These are phyloP conservation scores for Blumeriella jaapii DNA, from an alignment of 2,329 filamentous ascomycete genomes.

Conservation along the genomic window DNA sequence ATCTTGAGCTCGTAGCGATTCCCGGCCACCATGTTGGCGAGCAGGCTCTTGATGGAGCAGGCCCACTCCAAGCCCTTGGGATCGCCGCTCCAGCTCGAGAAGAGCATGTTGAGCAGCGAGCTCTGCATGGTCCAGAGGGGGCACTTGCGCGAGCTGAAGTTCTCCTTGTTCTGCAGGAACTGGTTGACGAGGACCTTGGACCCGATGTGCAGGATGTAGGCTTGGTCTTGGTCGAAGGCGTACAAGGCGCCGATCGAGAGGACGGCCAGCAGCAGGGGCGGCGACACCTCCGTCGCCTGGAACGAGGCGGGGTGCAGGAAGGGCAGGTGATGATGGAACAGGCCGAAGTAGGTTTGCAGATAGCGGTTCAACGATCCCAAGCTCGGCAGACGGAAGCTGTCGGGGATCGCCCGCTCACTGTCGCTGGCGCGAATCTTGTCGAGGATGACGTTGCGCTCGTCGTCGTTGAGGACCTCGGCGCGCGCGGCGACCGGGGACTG, in stretches of 20 bases:
- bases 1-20: conserved; percentile 95
- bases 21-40: conserved; percentile 97
- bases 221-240: conserved; percentile 93
- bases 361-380: conserved; percentile 79
- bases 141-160: conserved; percentile 95
- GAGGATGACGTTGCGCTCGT: conserved; percentile 73
- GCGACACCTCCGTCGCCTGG: conserved; percentile 65
- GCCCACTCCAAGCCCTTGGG: conserved; percentile 97
- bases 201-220: conserved; percentile 93
- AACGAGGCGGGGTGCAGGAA: conserved; percentile 93
- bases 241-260: conserved; percentile 93
- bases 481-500: conserved; percentile 53
- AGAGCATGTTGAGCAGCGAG: conserved; percentile 95
- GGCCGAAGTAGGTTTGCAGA: conserved; percentile 87
- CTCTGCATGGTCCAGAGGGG: conserved; percentile 98
- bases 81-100: conserved; percentile 97
- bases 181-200: conserved; percentile 96
- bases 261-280: conserved; percentile 76
- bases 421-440: conserved; percentile 78
- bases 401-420: conserved; percentile 68
- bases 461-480: conserved; percentile 72
- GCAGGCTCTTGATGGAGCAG: conserved; percentile 94
- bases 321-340: conserved; percentile 94
- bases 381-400: conserved; percentile 79
- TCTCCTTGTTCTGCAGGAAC: conserved; percentile 95